Evolutionary conservation across 1,284 basidiomycete genomes (phyloP), one percentile per base, ranked within the genome.

Genomic region (Ustilago curta): DNA sequence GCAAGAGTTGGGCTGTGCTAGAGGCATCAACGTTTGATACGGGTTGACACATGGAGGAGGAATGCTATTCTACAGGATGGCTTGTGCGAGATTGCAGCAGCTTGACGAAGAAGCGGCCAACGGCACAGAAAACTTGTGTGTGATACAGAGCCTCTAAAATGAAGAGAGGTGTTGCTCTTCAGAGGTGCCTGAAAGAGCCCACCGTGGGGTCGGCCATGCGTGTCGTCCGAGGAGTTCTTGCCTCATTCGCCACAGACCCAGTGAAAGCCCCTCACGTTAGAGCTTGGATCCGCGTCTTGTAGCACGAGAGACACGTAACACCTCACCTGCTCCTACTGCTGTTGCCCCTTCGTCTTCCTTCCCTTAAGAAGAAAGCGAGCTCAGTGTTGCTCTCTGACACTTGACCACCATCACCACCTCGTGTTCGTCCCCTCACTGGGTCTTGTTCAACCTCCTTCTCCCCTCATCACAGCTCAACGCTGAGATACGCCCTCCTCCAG

Each of bases 391-490:
- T 32, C 19, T 14, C 11, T 6, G 27, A 35, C 27, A 19, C 14
- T 8, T 32, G 37, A 56, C 61, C 58, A 70, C 54, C 48, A 39
- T 32, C 31, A 31, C 58, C 8, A 19, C 1, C 8, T 37, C 25
- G 45, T 64, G 56, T 53, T 54, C 50, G 65, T 62, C 59, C 66
- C 53, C 51, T 50, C 31, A 6, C 19, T 25, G 45, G 58, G 42
- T 27, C 32, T 55, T 61, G 62, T 61, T 70, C 68, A 70, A 70
- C 68, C 49, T n/a, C 32, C 6, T 57, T 29, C 31, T n/a, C 27
- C 14, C 25, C 29, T 19, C 35, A 4, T 59, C 64, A 54, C 68
- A 63, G 70, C 70, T 72, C 70, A 72, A 67, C 64, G 59, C 64
- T 72, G 70, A 50, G 64, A 51, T 53, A 8, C 18, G 11, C 14